These are phyloP conservation scores for Glebionis coronaria DNA, from an alignment of 129 eudicot species.

Conservation along the genomic window DNA sequence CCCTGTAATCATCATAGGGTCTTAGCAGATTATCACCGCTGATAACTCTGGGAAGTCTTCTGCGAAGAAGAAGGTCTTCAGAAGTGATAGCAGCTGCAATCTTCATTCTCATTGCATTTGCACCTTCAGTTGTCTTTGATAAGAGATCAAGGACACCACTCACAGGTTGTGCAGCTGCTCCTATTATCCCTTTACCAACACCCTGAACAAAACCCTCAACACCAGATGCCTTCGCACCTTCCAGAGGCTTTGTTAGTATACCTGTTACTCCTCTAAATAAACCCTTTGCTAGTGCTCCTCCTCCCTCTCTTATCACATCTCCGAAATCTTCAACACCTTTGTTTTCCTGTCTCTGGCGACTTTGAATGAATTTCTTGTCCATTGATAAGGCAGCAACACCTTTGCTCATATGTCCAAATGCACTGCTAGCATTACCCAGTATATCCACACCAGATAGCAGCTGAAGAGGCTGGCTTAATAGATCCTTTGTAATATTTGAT, in stretches of 20 bases:
- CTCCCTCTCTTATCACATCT: conserved; percentile 96
- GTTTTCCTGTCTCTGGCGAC: conserved; percentile 93
- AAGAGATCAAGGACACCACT: conserved; percentile 94
- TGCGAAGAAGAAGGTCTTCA: conserved; percentile 92
- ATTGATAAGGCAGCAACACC: conserved; percentile 99
- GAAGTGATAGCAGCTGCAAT: conserved; percentile 92
- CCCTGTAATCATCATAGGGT: conserved; percentile 82
- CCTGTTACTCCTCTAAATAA: conserved; percentile 93
- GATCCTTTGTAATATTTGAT: conserved; percentile 78
- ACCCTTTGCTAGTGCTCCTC: conserved; percentile 97
- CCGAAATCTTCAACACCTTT: conserved; percentile 93
- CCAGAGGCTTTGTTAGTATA: conserved; percentile 92
- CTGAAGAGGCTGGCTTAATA: conserved; percentile 94
- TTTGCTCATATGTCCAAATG: conserved; percentile 99
- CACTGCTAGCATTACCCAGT: conserved; percentile 98
- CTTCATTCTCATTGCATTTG: conserved; percentile 98
- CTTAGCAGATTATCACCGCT: conserved; percentile 92
- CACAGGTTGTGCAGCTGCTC: conserved; percentile 99
- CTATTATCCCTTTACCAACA: conserved; percentile 96
- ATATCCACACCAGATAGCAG: conserved; percentile 98
- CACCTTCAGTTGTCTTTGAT: conserved; percentile 99
- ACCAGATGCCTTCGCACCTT: conserved; percentile 98
- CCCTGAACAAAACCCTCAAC: conserved; percentile 99
- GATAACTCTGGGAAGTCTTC: conserved; percentile 92
- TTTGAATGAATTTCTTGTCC: conserved; percentile 97